These are phyloP conservation scores for Hanseniaspora pseudoguilliermondii DNA, from an alignment of 805 yeast species.

Conservation along the genomic window DNA sequence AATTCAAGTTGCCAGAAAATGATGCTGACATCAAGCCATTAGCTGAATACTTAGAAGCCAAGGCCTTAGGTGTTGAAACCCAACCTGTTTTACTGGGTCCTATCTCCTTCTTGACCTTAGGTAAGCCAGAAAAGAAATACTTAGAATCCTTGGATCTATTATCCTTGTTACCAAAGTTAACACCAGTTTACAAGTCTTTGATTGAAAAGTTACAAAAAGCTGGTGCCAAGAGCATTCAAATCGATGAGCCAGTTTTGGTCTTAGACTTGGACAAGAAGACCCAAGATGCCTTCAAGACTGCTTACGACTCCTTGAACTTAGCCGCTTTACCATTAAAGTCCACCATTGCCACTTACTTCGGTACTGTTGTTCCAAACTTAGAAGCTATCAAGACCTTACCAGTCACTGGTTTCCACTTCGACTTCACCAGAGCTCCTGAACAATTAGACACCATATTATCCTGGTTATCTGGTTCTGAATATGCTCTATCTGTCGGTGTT, in stretches of 20 bases:
- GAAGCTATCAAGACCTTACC: conserved; percentile 79
- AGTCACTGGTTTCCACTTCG: conserved; percentile 92
- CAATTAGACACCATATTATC: conserved; percentile 76
- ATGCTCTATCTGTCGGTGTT: conserved; percentile 80
- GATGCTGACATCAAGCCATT: conserved; percentile 54
- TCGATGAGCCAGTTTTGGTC: conserved; percentile 94
- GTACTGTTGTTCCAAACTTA: conserved; percentile 96
- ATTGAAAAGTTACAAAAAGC: conserved; percentile 79
- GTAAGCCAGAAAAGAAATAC: conserved; percentile 98
- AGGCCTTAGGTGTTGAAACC: conserved; percentile 88
- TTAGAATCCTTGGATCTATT: conserved; percentile 80
- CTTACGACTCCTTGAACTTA: conserved; percentile 47
- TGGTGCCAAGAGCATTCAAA: conserved; percentile 90
- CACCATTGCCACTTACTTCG: conserved; percentile 84
- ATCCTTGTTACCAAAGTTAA: conserved; percentile 70
- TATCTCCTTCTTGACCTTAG: conserved; percentile 83
- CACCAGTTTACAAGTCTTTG: conserved; percentile 87
- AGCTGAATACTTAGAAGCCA: conserved; percentile 95
- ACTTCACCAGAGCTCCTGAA: conserved; percentile 90
- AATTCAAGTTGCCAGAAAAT: conserved; percentile 88
- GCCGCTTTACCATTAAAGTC: conserved; percentile 42
- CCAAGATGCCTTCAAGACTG: conserved; percentile 76
- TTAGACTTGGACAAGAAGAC: conserved; percentile 78
- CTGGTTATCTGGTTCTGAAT: conserved; percentile 49
- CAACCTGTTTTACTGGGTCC: conserved; percentile 98